Conservation (phyloP, 2,329 filamentous ascomycete genomes). For the Juglanconis sp. region DNA sequence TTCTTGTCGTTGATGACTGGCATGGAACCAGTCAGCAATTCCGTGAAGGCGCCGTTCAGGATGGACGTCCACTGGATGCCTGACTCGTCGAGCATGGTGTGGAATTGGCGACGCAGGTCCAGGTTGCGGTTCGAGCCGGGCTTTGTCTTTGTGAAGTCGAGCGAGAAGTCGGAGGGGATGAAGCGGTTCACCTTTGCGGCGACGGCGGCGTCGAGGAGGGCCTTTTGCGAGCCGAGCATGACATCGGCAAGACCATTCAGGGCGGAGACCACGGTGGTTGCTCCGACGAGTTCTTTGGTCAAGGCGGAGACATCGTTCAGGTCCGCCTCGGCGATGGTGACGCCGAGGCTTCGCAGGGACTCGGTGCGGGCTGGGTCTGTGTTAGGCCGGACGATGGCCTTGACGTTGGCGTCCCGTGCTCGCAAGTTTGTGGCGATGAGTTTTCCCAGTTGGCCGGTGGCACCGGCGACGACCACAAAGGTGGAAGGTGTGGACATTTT, state of each 20-base stretch:
- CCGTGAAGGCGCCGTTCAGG: conserved; percentile 20
- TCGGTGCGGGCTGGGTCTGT: conserved; percentile 11
- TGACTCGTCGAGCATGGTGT: conserved; percentile 16
- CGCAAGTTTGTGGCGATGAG: conserved; percentile 14
- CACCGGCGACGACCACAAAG: conserved; percentile 19
- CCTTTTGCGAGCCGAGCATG: conserved; percentile 38
- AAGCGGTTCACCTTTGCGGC: conserved; percentile 59
- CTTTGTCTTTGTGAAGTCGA: conserved; percentile 21
- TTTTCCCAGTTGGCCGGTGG: conserved; percentile 17
- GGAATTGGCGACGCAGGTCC: conserved; percentile 20
- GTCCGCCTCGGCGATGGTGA: conserved; percentile 13
- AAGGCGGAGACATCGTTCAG: conserved; percentile 15
- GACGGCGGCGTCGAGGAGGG: conserved; percentile 55
- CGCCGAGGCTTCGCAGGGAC: conserved; percentile 7
- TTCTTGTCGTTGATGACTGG: conserved; percentile 13
- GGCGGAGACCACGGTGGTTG: conserved; percentile 11
- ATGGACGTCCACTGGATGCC: conserved; percentile 19
- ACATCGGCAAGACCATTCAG: conserved; percentile 18
- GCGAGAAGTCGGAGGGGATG: conserved; percentile 55
- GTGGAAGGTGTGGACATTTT: conserved; percentile 11
- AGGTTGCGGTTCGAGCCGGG: conserved; percentile 21
- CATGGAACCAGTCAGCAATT: conserved; percentile 9
- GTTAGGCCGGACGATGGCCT: conserved; percentile 19
- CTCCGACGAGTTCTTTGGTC: conserved; percentile 8
- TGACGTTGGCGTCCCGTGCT: conserved; percentile 16